Evolutionary conservation across 2,329 filamentous ascomycete species (phyloP).

Genomic region (Exophiala sp.): DNA sequence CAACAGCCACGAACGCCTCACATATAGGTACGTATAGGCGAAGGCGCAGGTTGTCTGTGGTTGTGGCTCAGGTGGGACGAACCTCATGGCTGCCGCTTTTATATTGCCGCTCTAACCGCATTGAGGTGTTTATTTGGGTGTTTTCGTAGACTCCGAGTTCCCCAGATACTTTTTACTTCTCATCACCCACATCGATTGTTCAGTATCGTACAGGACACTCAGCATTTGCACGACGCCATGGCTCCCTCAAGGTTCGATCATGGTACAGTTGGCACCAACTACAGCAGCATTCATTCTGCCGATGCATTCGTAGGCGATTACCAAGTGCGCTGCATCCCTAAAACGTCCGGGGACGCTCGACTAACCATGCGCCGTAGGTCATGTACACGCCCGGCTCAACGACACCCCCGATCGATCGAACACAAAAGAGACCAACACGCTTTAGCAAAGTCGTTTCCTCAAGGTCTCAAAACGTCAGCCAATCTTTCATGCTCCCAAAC

Average conservation of each 20-base stretch:
- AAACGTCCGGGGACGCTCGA: neutral
- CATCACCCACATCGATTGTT: conserved; percentile 11
- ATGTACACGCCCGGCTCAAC: conserved; percentile 29
- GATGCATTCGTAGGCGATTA: conserved; percentile 29
- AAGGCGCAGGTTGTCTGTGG: too few relatives aligned
- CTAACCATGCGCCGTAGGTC: conserved; percentile 15
- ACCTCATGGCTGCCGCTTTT: neutral
- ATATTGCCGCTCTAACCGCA: neutral
- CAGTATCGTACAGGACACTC: conserved; percentile 9
- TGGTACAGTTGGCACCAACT: conserved; percentile 26
- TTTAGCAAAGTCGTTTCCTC: conserved; percentile 25
- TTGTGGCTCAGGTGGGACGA: too few relatives aligned
- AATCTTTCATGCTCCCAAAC: conserved; percentile 28
- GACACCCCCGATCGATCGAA: conserved; percentile 23
- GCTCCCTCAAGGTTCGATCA: conserved; percentile 26
- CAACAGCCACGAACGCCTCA: too few relatives aligned
- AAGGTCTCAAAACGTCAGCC: conserved; percentile 21
- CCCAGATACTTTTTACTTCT: neutral
- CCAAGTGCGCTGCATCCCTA: conserved; percentile 17
- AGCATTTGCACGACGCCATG: conserved; percentile 9
- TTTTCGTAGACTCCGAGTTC: neutral
- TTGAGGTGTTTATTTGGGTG: neutral
- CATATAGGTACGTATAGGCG: too few relatives aligned
- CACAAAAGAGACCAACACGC: conserved; percentile 25
- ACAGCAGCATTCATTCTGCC: conserved; percentile 29